Evolutionary conservation across 2,329 filamentous ascomycete genomes (phyloP), one percentile per base, ranked within the genome.

Genomic region (Aspergillus tamarii): DNA sequence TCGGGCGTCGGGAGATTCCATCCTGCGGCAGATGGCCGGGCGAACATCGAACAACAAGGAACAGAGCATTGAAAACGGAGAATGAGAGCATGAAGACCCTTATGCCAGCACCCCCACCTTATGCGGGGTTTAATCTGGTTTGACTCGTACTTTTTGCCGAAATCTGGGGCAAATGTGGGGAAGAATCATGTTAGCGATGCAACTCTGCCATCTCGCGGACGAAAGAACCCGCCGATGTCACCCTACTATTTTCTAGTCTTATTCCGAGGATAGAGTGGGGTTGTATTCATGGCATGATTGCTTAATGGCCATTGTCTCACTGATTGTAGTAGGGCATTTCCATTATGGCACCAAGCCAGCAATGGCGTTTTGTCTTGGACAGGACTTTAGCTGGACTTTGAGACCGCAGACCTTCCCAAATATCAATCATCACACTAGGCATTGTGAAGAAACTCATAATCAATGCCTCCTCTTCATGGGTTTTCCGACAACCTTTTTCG

Each of bases 401-500:
- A 7, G 16, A 4, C 7, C 0, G 8, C 7, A 41, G 2, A 0
- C 16, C 19, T 19, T n/a, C 8, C n/a, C 19, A 10, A 2, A 9
- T 41, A 41, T 41, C 39, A 19, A 41, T 41, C 19, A 10, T n/a
- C 14, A 41, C 8, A 41, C 39, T 7, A 19, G 39, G 9, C 0
- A 2, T 9, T 10, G 39, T 3, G 16, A n/a, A n/a, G 5, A 19
- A 1, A 21, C 21, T 23, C 1, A 11, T 5, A 46, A 6, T 8
- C 21, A 46, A 71, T 70, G 69, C 62, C 60, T 52, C 60, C 68
- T 26, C 65, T 71, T 12, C 8, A 54, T 30, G 80, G 80, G 1
- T 83, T 83, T 67, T 78, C 79, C 0, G 74, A 80, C 59, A 83
- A 83, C 61, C 68, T 74, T 1, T 73, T 83, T 26, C 65, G 63